A percentile compares a stretch with the other conserved stretches of the same genome.
phyloP scores from a whole-genome alignment of 2,329 filamentous ascomycete species.

The Reticulascus tulasneorum region DNA sequence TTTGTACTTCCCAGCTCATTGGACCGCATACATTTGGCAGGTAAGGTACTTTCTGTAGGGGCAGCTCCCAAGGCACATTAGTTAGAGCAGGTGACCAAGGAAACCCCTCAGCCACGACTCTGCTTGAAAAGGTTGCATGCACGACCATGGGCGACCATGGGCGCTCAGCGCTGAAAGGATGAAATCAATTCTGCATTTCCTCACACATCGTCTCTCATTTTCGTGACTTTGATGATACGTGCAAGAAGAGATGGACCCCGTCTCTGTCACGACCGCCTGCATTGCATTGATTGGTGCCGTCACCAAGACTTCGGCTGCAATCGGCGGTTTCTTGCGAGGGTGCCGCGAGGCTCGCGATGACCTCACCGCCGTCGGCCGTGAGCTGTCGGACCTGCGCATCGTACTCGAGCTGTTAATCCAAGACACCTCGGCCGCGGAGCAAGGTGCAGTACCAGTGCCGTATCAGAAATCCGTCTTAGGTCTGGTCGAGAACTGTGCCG shows the following conservation, averaged over 20 bases:
- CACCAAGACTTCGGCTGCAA: constrained; percentile 12
- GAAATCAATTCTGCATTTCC: no score
- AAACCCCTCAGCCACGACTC: no score
- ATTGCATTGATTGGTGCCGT: constrained; percentile 13
- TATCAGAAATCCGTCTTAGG: constrained; percentile 15
- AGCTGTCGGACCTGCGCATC: constrained; percentile 17
- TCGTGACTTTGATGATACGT: no score
- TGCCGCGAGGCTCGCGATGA: constrained; percentile 17
- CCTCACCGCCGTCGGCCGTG: constrained; percentile 15
- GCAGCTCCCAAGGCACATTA: no score
- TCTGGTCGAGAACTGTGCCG: constrained; percentile 16
- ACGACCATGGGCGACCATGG: no score
- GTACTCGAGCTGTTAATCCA: constrained; percentile 18
- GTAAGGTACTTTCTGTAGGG: no score
- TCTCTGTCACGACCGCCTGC: constrained; percentile 11
- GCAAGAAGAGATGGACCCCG: constrained; percentile 11
- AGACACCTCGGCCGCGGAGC: constrained; percentile 12
- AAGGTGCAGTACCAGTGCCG: constrained; percentile 10
- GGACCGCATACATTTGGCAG: no score
- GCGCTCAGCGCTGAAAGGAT: no score
- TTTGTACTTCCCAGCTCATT: no score
- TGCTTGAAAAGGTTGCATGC: no score
- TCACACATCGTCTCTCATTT: no score
- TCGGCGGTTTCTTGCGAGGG: constrained; percentile 17
- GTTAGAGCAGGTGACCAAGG: no score